Base-by-base conservation (phyloP, 177 flowering plant genomes). In the Vitis hybrid region DNA sequence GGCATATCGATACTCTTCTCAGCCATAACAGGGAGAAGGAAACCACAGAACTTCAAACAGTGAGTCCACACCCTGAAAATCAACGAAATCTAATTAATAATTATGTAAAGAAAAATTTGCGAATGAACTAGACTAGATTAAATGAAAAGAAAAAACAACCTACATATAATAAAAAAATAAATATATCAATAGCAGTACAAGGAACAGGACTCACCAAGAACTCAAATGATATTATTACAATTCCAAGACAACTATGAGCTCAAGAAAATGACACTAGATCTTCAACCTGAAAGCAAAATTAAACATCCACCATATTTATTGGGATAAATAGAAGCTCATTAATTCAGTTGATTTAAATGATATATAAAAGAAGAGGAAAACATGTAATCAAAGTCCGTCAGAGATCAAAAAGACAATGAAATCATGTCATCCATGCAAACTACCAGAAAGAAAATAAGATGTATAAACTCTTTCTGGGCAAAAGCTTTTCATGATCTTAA, bases 1-100 rank as follows among this genome's bases (percentile, higher is more conserved):
- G 76, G 52, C 54, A 76, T 52, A 45, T 61, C 61, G 1, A 62
- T 52, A 73, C 59, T 80, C 80, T 78, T 83, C 76, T 73, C 75
- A 20, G 80, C 82, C 87, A 82, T 86, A 55, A 62, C 53, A 55
- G 18, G 20, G 18, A 65, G 14, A 14, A 10, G 57, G 67, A 61
- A 71, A 48, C 3, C 50, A 26, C 5, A 59, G 56, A 63, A 59
- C 59, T 61, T 13, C 39, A 49, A 45, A 59, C 48, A 1, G 45
- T 16, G 52, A 50, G 10, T 48, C 57, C 56, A 49, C 56, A 50
- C 57, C 65, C 71, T 69, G 59, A 51, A 50, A 69, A 50, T 4
- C 50, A 66, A 66, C 15, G 2, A 16, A 54, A 31, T n/a, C 10
- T 16, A 53, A 7, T 14, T 66, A n/a, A 10, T 16, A 34, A 66